A percentile compares a stretch with the other conserved stretches of the same genome.
Evolutionary conservation across 768 basidiomycete genomes (phyloP).

Genomic region (Rhodotorula babjevae): DNA sequence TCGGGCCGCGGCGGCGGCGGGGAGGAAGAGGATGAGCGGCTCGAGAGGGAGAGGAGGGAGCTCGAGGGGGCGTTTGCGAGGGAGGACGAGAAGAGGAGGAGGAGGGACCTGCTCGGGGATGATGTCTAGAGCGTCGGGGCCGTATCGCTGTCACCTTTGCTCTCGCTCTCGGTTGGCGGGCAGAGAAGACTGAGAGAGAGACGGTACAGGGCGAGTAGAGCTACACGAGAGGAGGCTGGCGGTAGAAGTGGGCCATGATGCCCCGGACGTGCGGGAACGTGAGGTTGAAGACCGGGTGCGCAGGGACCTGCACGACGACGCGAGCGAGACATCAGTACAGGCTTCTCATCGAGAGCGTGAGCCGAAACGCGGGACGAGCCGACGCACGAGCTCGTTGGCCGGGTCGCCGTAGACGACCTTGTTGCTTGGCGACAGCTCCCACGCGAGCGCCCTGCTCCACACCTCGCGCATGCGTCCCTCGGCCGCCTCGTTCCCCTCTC

Average conservation of each 20-base stretch:
- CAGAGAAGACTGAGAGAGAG: no score
- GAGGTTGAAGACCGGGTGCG: constrained; percentile 40
- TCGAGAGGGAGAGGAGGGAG: constrained; percentile 9
- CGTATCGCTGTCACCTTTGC: neutral
- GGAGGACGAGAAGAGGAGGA: neutral
- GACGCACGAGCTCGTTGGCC: constrained; percentile 45
- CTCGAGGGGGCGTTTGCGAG: constrained; percentile 7
- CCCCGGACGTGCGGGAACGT: neutral
- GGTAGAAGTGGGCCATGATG: constrained; percentile 32
- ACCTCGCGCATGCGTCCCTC: constrained; percentile 51
- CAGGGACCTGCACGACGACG: constrained; percentile 14
- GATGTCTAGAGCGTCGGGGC: neutral
- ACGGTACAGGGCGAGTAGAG: neutral
- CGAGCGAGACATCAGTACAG: neutral
- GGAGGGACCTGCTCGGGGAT: neutral
- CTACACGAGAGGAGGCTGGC: neutral
- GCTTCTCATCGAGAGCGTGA: neutral
- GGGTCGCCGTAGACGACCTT: constrained; percentile 59
- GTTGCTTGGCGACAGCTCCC: constrained; percentile 57
- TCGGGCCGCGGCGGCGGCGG: neutral
- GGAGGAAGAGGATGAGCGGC: neutral
- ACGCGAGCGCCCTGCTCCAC: constrained; percentile 59
- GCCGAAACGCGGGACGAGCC: neutral
- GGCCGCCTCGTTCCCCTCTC: constrained; percentile 45
- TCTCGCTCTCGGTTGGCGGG: no score